These are phyloP conservation scores for Hemisphaericaspora subhashii DNA, from an alignment of 1,139 yeast genomes.

Conservation along the genomic window DNA sequence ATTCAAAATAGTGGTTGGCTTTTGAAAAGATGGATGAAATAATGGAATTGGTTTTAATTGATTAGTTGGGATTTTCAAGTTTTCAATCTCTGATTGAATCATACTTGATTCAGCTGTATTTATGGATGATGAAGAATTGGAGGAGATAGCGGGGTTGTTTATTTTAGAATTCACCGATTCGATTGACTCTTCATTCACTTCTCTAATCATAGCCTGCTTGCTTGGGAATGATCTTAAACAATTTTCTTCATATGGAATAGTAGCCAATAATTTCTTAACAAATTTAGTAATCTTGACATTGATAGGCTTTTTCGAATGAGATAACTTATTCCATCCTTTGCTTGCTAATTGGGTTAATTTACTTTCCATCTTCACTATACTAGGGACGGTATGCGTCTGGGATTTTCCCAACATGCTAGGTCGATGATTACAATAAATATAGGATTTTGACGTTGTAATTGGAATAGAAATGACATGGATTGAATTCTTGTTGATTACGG, in stretches of 20 bases:
- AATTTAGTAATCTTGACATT: conserved; percentile 41
- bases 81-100: conserved; percentile 34
- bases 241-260: conserved; percentile 54
- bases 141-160: too few relatives aligned
- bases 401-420: conserved; percentile 28
- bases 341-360: conserved; percentile 38
- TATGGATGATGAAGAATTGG: too few relatives aligned
- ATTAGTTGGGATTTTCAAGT: conserved; percentile 27
- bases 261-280: conserved; percentile 36
- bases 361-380: conserved; percentile 37
- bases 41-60: conserved; percentile 44
- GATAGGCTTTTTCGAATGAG: conserved; percentile 34
- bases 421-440: conserved; percentile 59
- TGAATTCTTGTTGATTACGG: conserved; percentile 19
- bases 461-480: conserved; percentile 61
- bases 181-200: conserved; percentile 30
- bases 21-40: conserved; percentile 42
- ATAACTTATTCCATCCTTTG: conserved; percentile 48
- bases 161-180: conserved; percentile 4
- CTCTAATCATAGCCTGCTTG: conserved; percentile 48
- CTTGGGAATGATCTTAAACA: conserved; percentile 55
- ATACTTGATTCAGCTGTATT: conserved; percentile 19
- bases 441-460: conserved; percentile 54
- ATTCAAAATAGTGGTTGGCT: conserved; percentile 28
- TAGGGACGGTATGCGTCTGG: conserved; percentile 32